These are phyloP conservation scores for Stephania japonica DNA, from an alignment of 164 flowering plant species.

Conservation along the genomic window DNA sequence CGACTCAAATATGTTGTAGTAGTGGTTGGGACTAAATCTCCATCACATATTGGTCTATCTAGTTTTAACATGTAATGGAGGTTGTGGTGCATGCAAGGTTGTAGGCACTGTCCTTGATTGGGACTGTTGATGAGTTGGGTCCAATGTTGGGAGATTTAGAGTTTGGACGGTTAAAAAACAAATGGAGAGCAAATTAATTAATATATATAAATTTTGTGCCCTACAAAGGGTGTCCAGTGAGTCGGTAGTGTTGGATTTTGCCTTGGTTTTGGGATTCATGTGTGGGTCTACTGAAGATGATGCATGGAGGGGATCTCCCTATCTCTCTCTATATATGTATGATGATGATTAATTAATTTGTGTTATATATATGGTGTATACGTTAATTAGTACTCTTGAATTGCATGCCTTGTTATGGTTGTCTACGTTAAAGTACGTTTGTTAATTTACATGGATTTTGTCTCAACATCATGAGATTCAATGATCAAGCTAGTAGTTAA, in stretches of 20 bases:
- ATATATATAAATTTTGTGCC: not conserved
- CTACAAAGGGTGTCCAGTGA: not conserved
- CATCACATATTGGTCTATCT: not conserved
- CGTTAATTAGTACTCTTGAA: no score
- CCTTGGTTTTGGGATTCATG: not conserved
- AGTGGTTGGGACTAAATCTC: not conserved
- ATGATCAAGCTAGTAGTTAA: no score
- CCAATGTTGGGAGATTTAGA: not conserved
- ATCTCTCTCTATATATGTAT: not conserved
- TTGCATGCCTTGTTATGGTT: no score
- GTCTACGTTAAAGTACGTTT: no score
- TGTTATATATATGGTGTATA: no score
- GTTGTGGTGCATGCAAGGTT: not conserved
- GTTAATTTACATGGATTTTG: no score
- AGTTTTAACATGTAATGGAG: not conserved
- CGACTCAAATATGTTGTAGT: not conserved
- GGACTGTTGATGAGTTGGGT: conserved; percentile 1
- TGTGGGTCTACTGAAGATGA: not conserved
- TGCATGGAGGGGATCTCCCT: not conserved
- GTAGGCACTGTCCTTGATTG: not conserved
- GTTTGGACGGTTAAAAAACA: not conserved
- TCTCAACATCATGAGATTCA: no score
- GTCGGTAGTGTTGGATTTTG: not conserved
- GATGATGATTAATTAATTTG: no score
- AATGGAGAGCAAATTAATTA: not conserved